Base-by-base conservation (phyloP, 768 basidiomycete species). In the Boletus bicolor region DNA sequence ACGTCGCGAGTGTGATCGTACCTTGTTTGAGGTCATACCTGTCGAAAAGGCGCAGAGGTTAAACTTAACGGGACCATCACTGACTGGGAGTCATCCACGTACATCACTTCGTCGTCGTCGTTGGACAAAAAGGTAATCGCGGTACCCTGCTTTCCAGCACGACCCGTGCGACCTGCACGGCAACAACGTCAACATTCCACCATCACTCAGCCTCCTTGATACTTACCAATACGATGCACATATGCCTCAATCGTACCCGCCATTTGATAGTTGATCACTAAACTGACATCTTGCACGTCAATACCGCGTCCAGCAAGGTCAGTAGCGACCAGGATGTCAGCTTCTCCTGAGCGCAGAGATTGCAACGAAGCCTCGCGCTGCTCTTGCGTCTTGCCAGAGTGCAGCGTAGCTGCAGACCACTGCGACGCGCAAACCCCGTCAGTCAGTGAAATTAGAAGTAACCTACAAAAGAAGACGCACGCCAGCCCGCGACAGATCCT, bases 211-310 rank as follows among this genome's bases (percentile, higher is more conserved):
- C 49, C 38, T n/a, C 54, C 56, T 41, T 5, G 8, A 54, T 45
- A 69, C 85, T 51, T 67, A 91, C 96, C 97, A 65, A 99, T 98
- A 71, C 96, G 89, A 74, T 98, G 96, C 44, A 98, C 93, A 68
- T 97, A 98, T 39, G 89, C 93, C 73, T 99, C 97, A 73, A 99
- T 98, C 21, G 89, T 92, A 64, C 82, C 84, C 6, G 94, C 84
- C 96, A 98, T 98, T 75, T 97, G 93, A 80, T 86, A 99, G 73
- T 98, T 98, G 79, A 98, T 86, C 59, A 98, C 96, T 49, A 97
- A 78, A 57, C 86, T 89, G 57, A 98, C 97, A 69, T 98, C 94
- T 57, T 93, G 91, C 12, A 99, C 96, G 73, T 99, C 97, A 72
- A 98, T 98, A 81, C 97, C 97, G 66, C 97, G 91, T 44, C 97